Evolutionary conservation across 108 stramenopile species (phyloP).

Genomic region (Skeletonema menzelii): DNA sequence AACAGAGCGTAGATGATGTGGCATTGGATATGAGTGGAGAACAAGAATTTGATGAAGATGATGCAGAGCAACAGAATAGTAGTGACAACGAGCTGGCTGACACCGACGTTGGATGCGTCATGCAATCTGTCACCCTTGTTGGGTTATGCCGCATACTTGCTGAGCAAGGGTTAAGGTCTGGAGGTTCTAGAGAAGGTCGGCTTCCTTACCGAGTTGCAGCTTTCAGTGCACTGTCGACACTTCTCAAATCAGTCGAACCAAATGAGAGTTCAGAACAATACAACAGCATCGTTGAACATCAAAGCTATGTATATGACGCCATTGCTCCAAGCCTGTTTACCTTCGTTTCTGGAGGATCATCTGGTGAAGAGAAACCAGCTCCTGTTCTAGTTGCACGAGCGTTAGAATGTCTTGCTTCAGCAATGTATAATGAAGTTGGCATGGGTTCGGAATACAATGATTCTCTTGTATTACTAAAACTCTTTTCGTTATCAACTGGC

Average conservation of each 20-base stretch:
- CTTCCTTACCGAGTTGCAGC: slow-evolving; percentile 67
- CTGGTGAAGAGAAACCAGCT: slow-evolving; percentile 22
- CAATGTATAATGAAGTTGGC: slow-evolving; percentile 63
- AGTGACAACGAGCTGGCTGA: not conserved
- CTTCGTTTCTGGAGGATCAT: slow-evolving; percentile 18
- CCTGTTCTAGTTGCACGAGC: slow-evolving; percentile 74
- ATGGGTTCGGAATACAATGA: slow-evolving; percentile 9
- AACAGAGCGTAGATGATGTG: slow-evolving; percentile 12
- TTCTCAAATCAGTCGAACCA: slow-evolving; percentile 45
- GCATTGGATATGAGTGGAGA: slow-evolving; percentile 41
- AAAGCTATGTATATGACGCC: slow-evolving; percentile 24
- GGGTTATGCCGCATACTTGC: slow-evolving; percentile 68
- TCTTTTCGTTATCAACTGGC: slow-evolving; percentile 19
- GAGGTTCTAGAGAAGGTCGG: slow-evolving; percentile 44
- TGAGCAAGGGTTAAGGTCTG: slow-evolving; percentile 51
- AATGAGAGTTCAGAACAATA: slow-evolving; percentile 5
- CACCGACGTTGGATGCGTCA: not conserved
- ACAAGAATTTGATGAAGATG: slow-evolving; percentile 27
- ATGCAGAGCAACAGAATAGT: slow-evolving; percentile 15
- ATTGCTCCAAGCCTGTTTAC: slow-evolving; percentile 33
- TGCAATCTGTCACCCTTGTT: slow-evolving; percentile 32
- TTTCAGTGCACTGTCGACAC: slow-evolving; percentile 42
- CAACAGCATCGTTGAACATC: slow-evolving; percentile 10
- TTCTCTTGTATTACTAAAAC: slow-evolving; percentile 16
- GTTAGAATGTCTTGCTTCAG: slow-evolving; percentile 60